phyloP scores from a whole-genome alignment of 2,329 filamentous ascomycete species.

The Xylaria sp. region DNA sequence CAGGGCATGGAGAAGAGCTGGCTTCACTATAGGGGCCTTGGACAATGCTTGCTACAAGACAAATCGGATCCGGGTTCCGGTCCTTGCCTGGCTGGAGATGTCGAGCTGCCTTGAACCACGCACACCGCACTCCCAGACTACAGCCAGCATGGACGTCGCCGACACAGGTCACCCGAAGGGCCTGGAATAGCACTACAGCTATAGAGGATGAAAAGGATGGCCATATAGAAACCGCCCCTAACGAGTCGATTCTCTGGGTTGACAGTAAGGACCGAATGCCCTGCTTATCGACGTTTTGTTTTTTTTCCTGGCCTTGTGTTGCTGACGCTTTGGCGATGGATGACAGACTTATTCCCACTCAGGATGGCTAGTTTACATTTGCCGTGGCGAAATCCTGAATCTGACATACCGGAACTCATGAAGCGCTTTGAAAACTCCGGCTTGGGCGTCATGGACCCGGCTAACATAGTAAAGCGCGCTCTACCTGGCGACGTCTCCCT shows the following conservation, averaged over 20 bases:
- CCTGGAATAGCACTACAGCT: conserved; percentile 54
- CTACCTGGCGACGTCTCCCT: conserved; percentile 71
- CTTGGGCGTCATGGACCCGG: conserved; percentile 62
- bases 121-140: conserved; percentile 34
- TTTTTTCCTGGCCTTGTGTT: not conserved
- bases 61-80: conserved; percentile 49
- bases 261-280: conserved; percentile 71
- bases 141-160: conserved; percentile 39
- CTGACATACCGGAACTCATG: conserved; percentile 61
- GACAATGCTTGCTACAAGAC: conserved; percentile 38
- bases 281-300: conserved; percentile 10
- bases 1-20: conserved; percentile 19
- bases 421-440: conserved; percentile 62
- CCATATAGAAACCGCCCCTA: conserved; percentile 79
- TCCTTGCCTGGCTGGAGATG: conserved; percentile 49
- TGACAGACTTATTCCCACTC: conserved; percentile 83
- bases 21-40: not conserved
- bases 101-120: conserved; percentile 35
- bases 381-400: conserved; percentile 59
- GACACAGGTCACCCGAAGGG: conserved; percentile 29
- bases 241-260: conserved; percentile 89
- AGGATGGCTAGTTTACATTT: conserved; percentile 66
- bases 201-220: conserved; percentile 75
- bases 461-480: conserved; percentile 67
- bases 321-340: conserved; percentile 6